Base-by-base conservation (phyloP, 805 yeast species). In the Teunomyces panamensis region DNA sequence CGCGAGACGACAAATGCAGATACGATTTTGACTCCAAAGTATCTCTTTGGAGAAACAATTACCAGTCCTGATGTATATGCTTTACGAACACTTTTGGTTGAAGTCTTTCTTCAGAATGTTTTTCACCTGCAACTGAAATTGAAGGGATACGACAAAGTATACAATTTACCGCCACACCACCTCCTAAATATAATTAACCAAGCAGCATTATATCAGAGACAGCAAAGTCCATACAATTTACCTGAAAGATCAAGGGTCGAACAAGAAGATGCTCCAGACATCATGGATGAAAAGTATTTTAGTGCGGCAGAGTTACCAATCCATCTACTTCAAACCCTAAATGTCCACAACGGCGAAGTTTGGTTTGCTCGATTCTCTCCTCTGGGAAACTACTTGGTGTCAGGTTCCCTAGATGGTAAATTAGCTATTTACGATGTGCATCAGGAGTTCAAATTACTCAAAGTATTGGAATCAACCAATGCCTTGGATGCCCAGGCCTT, bases 311-410 rank as follows among this genome's bases (percentile, higher is more conserved):
- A 37, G 8, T 77, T 80, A 50, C 89, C 89, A 1, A 72, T 72
- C 16, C 68, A 67, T 2, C 63, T 78, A 3, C 58, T 78, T 9
- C 72, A 74, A 47, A 73, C 77, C 0, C 64, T 87, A 5, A 53
- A 65, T 28, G 17, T 28, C 8, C 94, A 87, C 57, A 63, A 68
- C 0, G 81, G 84, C 58, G 96, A 91, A 62, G 92, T 89, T 9
- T 91, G 97, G 97, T 85, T 75, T 59, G 74, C 86, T 10, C 79
- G 79, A 48, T 90, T 88, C 59, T 85, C 94, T 5, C 87, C 89
- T 41, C 77, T 79, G 65, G 97, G 97, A 2, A 76, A 74, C 51
- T 82, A 72, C 53, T 68, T 91, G 34, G 95, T 89, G n/a, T 79
- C 91, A 0, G 86, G 91, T 0, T 82, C 94, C 6, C 76, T 81